Evolutionary conservation across 768 basidiomycete genomes (phyloP), one percentile per base, ranked within the genome.

Genomic region (Lyophyllum shimeji): DNA sequence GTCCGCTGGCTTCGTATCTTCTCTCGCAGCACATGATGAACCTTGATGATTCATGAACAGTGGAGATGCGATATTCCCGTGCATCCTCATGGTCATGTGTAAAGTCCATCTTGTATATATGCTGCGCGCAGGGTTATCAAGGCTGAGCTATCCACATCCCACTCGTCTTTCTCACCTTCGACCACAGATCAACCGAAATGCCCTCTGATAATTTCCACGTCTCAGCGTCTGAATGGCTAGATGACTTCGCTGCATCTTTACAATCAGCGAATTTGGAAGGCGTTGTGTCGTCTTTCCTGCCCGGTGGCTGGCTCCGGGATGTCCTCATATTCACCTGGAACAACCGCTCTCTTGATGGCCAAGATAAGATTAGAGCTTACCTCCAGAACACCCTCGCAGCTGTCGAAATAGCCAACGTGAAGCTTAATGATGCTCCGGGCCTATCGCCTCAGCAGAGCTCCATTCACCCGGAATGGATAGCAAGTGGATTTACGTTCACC

Each of bases 271-370:
- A 75, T 46, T 50, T 61, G 3, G 53, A 63, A 5, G 65, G 56
- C 3, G 57, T 69, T 6, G 57, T 58, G 0, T 56, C 65, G 8
- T 60, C 57, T 9, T 73, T 79, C 60, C 67, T 70, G 1, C 63
- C 69, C 0, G 53, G 65, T 33, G 77, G 76, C 9, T 78, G 69
- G 67, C 67, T 78, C 29, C 68, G 76, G 7, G 78, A 81, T 58
- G 50, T 75, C 29, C 70, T 80, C 46, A 66, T 70, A 12, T 76
- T 81, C 60, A 71, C 71, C 1, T 80, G 78, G 79, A 68, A 75
- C 58, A 68, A 67, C 29, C 73, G 76, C 23, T 60, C 76, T 1
- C 66, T 78, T 7, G 57, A 64, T 20, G 74, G 74, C 3, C 65
- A 42, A 17, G 65, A 66, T 1, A 70, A 70, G 46, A 75, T 80